These are phyloP conservation scores for Viola odorata DNA, from an alignment of 345 rosid genomes.

Conservation along the genomic window DNA sequence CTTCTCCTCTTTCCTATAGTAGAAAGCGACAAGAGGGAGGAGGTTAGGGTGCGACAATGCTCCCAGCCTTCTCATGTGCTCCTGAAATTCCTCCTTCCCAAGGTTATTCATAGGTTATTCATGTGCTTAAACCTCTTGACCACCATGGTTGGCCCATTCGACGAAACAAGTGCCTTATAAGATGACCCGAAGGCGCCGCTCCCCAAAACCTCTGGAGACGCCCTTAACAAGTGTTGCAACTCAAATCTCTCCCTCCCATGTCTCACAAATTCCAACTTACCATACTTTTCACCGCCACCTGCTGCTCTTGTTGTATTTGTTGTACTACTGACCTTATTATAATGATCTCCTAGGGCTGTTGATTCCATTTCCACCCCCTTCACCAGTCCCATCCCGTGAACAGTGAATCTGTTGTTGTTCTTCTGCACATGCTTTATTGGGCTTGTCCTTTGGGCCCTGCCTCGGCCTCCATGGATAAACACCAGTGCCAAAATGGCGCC, in stretches of 20 bases:
- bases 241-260: conserved; percentile 52
- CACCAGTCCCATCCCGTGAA: conserved; percentile 5
- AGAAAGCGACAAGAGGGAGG: conserved; percentile 62
- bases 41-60: conserved; percentile 63
- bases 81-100: conserved; percentile 54
- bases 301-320: not conserved
- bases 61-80: conserved; percentile 69
- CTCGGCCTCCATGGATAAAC: conserved; percentile 7
- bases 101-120: conserved; percentile 49
- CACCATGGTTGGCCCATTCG: conserved; percentile 50
- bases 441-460: conserved; percentile 8
- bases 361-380: conserved; percentile 9
- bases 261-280: conserved; percentile 49
- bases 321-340: not conserved
- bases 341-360: conserved; percentile 14
- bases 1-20: conserved; percentile 75
- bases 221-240: conserved; percentile 68
- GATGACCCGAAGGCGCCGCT: conserved; percentile 75
- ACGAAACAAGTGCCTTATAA: conserved; percentile 55
- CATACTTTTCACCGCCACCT: conserved; percentile 14
- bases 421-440: conserved; percentile 16
- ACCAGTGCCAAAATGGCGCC: conserved; percentile 10
- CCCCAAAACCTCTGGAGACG: conserved; percentile 76
- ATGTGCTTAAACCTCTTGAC: conserved; percentile 76
- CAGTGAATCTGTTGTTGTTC: conserved; percentile 23